Base-by-base conservation (phyloP, 129 eudicot species). In the Sambucus nigra region DNA sequence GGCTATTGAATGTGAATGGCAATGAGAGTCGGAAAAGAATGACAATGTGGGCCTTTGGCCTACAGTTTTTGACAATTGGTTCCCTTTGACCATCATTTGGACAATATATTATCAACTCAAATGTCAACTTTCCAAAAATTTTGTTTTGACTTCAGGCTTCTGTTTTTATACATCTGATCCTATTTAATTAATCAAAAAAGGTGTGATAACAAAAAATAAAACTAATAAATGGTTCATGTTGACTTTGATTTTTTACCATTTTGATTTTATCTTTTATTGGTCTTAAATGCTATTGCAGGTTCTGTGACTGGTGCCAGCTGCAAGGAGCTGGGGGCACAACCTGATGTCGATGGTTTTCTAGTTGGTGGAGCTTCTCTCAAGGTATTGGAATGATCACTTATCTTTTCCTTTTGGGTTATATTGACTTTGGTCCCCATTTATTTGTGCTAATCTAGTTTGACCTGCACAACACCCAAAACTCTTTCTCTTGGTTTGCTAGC, bases 331-430 rank as follows among this genome's bases (percentile, higher is more conserved):
- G 97, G 69, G 21, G 85, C 64, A n/a, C 79, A 89, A 51, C 55
- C 95, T 47, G 97, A 89, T 66, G 85, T 88, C 58, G 97, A 88
- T 76, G 97, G 97, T 24, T 88, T 88, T 73, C 73, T 88, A 46
- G 97, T 88, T 65, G 97, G 97, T 39, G 97, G 97, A 75, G 97
- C 97, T 67, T 88, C 97, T 15, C 77, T 88, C 18, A 88, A 88
- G 97, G 97, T 88, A 75, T 55, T 31, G 22, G 1, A 14, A 20
- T 27, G 35, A 44, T 47, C 42, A 15, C 51, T 42, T 15, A 9
- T 53, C 48, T 55, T 5, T 51, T 27, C 24, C 5, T 10, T n/a
- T n/a, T n/a, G n/a, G n/a, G n/a, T n/a, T n/a, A n/a, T n/a, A n/a
- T n/a, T n/a, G n/a, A n/a, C n/a, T n/a, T n/a, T n/a, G n/a, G n/a